Evolutionary conservation across 2,329 filamentous ascomycete species (phyloP), one percentile per base, ranked within the genome.

Genomic region (Apiospora sp.): DNA sequence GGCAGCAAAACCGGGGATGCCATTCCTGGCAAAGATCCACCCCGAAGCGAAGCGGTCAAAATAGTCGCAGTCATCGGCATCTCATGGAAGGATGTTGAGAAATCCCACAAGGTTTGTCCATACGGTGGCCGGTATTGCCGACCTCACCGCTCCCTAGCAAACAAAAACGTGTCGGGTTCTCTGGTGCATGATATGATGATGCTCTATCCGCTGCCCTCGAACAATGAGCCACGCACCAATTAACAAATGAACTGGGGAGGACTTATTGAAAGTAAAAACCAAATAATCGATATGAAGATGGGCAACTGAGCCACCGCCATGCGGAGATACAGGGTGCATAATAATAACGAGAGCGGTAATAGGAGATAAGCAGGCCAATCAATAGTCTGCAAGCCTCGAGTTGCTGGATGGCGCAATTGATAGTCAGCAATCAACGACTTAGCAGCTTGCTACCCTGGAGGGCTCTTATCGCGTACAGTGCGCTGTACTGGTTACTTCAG

Each of bases 401-500:
- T 37, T 14, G 16, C 37, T 61, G 54, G 37, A 37, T 61, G 54
- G 54, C 30, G 54, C 30, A 61, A 61, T 37, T 19, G 19, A 41
- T 41, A 64, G 58, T 37, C 54, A 37, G 54, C 37, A 61, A 61
- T 61, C 54, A 61, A n/a, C 22, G 34, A 37, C 30, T 19, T 7
- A 48, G 14, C 19, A 22, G 44, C 44, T 48, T 22, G 44, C 30
- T 49, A 49, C 51, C 16, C 19, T n/a, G 27, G 13, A 41, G 58
- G 30, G 2, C 10, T 22, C 30, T 41, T 64, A 64, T 64, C 58
- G 44, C 22, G 44, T 49, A 78, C 77, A 78, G 77, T 79, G 73
- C 49, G 2, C 4, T 41, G 69, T 68, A 79, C 77, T 77, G 77
- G 73, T 27, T 78, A 79, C 77, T 58, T 75, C 49, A 73, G 70